Percentiles rank a stretch among this genome's conserved stretches.
phyloP scores from a whole-genome alignment of 73 alveolate genomes.

The Symbiodinium pilosum region DNA sequence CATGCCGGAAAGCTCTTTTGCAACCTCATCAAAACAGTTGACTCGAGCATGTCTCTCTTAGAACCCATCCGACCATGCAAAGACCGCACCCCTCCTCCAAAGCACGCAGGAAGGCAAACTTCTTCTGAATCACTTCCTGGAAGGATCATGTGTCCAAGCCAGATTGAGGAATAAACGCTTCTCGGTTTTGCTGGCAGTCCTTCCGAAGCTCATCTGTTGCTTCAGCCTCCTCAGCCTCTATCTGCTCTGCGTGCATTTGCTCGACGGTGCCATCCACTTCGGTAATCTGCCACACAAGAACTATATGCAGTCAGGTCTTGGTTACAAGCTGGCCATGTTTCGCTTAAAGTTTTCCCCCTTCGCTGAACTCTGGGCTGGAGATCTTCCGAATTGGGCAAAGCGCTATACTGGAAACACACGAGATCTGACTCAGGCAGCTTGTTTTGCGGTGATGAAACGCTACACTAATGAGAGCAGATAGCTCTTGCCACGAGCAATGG shows the following conservation, averaged over 20 bases:
- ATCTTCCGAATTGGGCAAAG: too few relatives aligned
- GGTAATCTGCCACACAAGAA: background rate
- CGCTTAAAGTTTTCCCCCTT: too few relatives aligned
- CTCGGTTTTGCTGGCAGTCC: background rate
- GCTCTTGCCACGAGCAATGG: too few relatives aligned
- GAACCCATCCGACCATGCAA: slow-evolving; percentile 42
- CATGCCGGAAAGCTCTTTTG: slow-evolving; percentile 51
- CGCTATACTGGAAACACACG: too few relatives aligned
- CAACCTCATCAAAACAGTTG: slow-evolving; percentile 8
- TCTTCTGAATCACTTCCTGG: slow-evolving; percentile 73
- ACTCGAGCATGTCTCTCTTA: background rate
- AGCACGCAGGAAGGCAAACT: slow-evolving; percentile 71
- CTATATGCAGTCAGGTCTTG: too few relatives aligned
- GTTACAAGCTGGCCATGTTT: too few relatives aligned
- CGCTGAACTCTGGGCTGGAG: too few relatives aligned
- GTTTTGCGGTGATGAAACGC: too few relatives aligned
- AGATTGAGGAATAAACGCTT: background rate
- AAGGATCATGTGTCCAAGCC: background rate
- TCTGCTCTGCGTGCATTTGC: slow-evolving; percentile 53
- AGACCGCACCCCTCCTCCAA: slow-evolving; percentile 54
- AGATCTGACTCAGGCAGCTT: too few relatives aligned
- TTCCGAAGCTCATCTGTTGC: slow-evolving; percentile 61
- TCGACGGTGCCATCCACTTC: slow-evolving; percentile 38
- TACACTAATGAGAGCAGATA: too few relatives aligned
- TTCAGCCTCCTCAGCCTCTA: slow-evolving; percentile 79